A percentile compares a stretch with the other conserved stretches of the same genome.
These are phyloP conservation scores for Pichia sp. DNA, from an alignment of 1,139 yeast genomes.

Conservation along the genomic window DNA sequence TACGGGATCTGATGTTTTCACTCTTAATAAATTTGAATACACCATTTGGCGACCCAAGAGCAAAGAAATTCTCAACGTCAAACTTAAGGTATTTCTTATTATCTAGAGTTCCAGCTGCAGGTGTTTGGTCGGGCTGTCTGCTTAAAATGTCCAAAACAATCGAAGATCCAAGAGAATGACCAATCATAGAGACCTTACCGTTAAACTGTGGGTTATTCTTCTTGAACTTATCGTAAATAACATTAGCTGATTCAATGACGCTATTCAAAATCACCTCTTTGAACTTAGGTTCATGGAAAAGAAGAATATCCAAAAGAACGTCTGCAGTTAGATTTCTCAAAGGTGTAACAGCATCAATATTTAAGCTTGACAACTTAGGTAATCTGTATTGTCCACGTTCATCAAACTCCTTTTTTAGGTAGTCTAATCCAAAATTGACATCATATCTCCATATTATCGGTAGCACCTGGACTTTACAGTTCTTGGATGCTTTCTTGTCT, in stretches of 20 bases:
- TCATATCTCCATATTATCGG: constrained; percentile 77
- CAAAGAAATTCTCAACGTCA: constrained; percentile 65
- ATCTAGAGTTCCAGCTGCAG: constrained; percentile 21
- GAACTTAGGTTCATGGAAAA: constrained; percentile 76
- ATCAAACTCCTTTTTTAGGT: constrained; percentile 25
- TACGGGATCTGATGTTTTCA: constrained; percentile 40
- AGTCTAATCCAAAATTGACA: constrained; percentile 48
- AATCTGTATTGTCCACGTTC: constrained; percentile 32
- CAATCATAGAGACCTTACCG: constrained; percentile 76
- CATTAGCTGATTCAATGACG: constrained; percentile 64
- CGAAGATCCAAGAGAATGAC: constrained; percentile 89
- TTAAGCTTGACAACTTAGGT: constrained; percentile 65
- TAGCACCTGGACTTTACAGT: constrained; percentile 63
- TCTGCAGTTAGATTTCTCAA: constrained; percentile 76
- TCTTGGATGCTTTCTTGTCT: constrained; percentile 25
- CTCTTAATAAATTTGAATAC: constrained; percentile 67
- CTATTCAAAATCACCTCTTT: constrained; percentile 52
- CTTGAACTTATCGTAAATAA: constrained; percentile 51
- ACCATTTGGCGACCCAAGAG: constrained; percentile 88
- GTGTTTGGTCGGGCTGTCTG: constrained; percentile 37
- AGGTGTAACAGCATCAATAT: constrained; percentile 74
- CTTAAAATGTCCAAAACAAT: constrained; percentile 73
- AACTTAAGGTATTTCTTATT: constrained; percentile 42
- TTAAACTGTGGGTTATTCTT: constrained; percentile 64
- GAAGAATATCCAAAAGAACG: constrained; percentile 74